phyloP scores from a whole-genome alignment of 371 early-diverging fungal genomes.

The Apophysomyces sp. region DNA sequence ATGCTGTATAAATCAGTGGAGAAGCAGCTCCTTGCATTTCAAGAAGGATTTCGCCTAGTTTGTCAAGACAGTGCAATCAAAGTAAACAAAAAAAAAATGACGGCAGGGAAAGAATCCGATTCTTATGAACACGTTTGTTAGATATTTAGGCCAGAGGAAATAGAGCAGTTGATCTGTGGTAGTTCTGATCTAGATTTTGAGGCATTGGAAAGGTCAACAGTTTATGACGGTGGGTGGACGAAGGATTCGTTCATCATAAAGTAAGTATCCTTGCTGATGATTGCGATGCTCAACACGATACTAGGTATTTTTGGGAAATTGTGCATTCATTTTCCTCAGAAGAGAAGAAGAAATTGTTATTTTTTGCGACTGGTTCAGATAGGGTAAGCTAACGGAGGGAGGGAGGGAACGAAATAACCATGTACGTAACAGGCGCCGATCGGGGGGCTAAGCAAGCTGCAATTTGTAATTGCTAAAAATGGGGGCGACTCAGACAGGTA shows the following conservation, averaged over 20 bases:
- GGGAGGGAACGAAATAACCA: slow-evolving; percentile 51
- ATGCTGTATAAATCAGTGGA: slow-evolving; percentile 71
- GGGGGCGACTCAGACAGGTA: slow-evolving; percentile 89
- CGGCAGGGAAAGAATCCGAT: background rate
- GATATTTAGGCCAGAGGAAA: slow-evolving; percentile 91
- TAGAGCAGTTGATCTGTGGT: slow-evolving; percentile 96
- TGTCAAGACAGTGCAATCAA: slow-evolving; percentile 81
- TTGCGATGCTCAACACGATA: background rate
- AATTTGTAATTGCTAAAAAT: slow-evolving; percentile 96
- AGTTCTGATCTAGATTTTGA: slow-evolving; percentile 86
- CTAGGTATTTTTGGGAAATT: slow-evolving; percentile 90
- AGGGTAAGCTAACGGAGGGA: slow-evolving; percentile 58
- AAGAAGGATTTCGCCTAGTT: slow-evolving; percentile 87
- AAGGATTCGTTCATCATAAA: slow-evolving; percentile 64
- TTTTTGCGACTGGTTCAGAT: slow-evolving; percentile 98
- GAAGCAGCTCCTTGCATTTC: slow-evolving; percentile 85
- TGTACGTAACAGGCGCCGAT: slow-evolving; percentile 91
- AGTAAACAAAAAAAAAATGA: slow-evolving; percentile 22
- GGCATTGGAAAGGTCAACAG: slow-evolving; percentile 79
- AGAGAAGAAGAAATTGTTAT: slow-evolving; percentile 89
- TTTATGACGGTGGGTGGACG: slow-evolving; percentile 87
- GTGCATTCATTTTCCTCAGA: slow-evolving; percentile 80
- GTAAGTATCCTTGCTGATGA: slow-evolving; percentile 27
- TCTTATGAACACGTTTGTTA: slow-evolving; percentile 17
- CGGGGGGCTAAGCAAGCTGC: slow-evolving; percentile 86